phyloP scores from a whole-genome alignment of 2,329 filamentous ascomycete genomes.

The Trichoderma koningii region DNA sequence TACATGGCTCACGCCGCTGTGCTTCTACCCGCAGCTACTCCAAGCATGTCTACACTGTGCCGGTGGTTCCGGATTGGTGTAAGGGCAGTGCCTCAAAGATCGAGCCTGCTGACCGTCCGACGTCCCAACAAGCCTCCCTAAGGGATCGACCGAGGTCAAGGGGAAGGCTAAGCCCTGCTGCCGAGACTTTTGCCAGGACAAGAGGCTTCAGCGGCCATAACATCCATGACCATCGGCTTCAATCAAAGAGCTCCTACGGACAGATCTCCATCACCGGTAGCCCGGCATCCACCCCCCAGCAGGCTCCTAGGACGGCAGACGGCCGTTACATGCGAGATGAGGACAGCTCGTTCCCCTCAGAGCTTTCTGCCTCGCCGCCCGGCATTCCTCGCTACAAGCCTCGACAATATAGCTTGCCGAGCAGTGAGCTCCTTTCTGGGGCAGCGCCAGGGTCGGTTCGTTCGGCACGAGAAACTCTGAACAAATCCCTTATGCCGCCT shows the following conservation, averaged over 20 bases:
- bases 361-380: conserved; percentile 22
- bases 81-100: not conserved
- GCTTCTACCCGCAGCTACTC: conserved; percentile 17
- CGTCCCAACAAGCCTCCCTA: not conserved
- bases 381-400: conserved; percentile 24
- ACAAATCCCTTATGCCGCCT: not conserved
- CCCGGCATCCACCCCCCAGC: conserved; percentile 3
- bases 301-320: conserved; percentile 18
- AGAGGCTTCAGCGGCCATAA: not conserved
- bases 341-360: not conserved
- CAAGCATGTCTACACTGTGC: not conserved
- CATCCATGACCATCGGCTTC: not conserved
- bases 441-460: conserved; percentile 22
- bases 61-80: not conserved
- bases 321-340: conserved; percentile 26
- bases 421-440: not conserved
- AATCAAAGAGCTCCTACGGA: conserved; percentile 17
- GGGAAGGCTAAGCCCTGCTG: conserved; percentile 4
- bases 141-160: not conserved
- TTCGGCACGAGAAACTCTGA: conserved; percentile 23
- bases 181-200: not conserved
- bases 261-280: conserved; percentile 22
- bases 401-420: conserved; percentile 24
- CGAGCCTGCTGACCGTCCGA: not conserved
- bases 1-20: conserved; percentile 19